These are phyloP conservation scores for Pichia sp. DNA, from an alignment of 1,139 yeast species.

Conservation along the genomic window DNA sequence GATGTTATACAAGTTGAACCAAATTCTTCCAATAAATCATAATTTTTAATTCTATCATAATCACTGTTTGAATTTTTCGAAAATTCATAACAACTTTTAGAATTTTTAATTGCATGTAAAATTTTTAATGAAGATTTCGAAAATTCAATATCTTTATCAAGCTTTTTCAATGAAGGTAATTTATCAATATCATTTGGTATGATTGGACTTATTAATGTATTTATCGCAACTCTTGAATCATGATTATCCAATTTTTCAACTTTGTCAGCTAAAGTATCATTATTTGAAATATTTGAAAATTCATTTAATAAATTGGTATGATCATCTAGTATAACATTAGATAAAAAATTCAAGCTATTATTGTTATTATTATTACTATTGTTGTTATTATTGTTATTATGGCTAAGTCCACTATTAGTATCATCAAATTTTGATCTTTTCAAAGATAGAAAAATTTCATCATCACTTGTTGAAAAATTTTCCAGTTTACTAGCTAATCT, in stretches of 20 bases:
- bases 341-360: conserved; percentile 1
- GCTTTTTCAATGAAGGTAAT: conserved; percentile 21
- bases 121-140: conserved; percentile 24
- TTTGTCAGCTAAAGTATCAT: conserved; percentile 16
- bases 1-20: conserved; percentile 53
- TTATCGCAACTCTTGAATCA: conserved; percentile 28
- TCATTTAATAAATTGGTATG: background rate
- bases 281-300: conserved; percentile 5
- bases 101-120: conserved; percentile 47
- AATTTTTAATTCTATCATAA: conserved; percentile 16
- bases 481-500: conserved; percentile 22
- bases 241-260: conserved; percentile 7
- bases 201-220: conserved; percentile 26
- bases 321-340: conserved; percentile 2
- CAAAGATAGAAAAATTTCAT: conserved; percentile 5
- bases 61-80: conserved; percentile 22
- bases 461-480: conserved; percentile 9
- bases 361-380: background rate
- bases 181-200: conserved; percentile 16
- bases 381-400: background rate
- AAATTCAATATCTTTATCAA: conserved; percentile 23
- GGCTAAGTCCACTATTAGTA: background rate
- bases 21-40: conserved; percentile 45
- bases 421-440: conserved; percentile 1
- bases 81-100: conserved; percentile 58